A percentile compares a stretch with the other conserved stretches of the same genome.
phyloP scores from a whole-genome alignment of 805 yeast species.

The Candida suzukii region DNA sequence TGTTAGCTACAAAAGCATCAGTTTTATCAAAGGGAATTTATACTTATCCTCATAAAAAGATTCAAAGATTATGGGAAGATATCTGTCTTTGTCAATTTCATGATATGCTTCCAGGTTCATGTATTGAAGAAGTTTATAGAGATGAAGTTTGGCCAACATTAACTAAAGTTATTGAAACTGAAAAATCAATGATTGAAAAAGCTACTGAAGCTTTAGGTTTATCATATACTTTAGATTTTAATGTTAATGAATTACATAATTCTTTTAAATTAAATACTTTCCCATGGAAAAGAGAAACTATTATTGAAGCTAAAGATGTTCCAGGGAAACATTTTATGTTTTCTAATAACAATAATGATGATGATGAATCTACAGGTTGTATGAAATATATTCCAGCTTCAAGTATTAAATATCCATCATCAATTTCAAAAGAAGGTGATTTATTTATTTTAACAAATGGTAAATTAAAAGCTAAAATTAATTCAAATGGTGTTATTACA shows the following conservation, averaged over 20 bases:
- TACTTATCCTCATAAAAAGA: conserved; percentile 62
- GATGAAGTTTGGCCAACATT: conserved; percentile 84
- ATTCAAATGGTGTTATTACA: conserved; percentile 46
- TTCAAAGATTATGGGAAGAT: conserved; percentile 79
- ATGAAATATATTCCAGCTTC: conserved; percentile 15
- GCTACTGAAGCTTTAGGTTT: conserved; percentile 40
- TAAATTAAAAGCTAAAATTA: conserved; percentile 48
- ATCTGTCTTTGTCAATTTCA: conserved; percentile 90
- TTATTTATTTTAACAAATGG: conserved; percentile 52
- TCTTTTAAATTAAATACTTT: conserved; percentile 41
- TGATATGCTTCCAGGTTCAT: conserved; percentile 96
- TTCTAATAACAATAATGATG: conserved; percentile 1
- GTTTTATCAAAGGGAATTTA: conserved; percentile 39
- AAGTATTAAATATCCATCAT: conserved; percentile 39
- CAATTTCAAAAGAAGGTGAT: conserved; percentile 34
- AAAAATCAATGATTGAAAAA: conserved; percentile 42
- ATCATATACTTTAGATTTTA: conserved; percentile 4
- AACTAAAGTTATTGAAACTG: conserved; percentile 43
- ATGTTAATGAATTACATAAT: conserved; percentile 1
- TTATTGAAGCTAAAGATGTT: conserved; percentile 31
- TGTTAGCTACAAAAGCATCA: conserved; percentile 72
- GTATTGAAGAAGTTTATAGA: conserved; percentile 87
- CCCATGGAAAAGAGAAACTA: conserved; percentile 48
- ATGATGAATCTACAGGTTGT: conserved; percentile 4
- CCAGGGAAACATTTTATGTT: conserved; percentile 5